Conservation (phyloP, 192 early-diverging fungal genomes). For the Podila minutissima region DNA sequence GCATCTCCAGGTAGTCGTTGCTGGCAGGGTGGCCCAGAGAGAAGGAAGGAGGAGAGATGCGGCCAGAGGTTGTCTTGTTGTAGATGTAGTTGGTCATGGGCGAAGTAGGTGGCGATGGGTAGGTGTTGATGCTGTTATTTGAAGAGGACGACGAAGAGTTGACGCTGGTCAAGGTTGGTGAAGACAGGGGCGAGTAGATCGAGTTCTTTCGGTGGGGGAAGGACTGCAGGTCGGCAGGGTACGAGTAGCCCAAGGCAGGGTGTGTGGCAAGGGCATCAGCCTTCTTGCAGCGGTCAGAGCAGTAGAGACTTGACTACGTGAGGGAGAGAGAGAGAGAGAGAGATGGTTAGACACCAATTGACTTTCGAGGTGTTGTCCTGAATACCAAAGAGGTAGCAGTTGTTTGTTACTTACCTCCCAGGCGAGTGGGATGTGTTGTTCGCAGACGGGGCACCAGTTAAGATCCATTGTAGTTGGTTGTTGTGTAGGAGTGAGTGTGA, state of each 20-base stretch:
- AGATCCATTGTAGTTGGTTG: conserved; percentile 37
- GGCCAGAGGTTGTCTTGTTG: conserved; percentile 43
- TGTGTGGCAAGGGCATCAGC: conserved; percentile 46
- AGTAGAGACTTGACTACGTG: conserved; percentile 45
- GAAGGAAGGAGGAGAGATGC: conserved; percentile 47
- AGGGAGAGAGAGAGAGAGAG: neutral
- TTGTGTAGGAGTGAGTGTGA: neutral
- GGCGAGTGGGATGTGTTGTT: conserved; percentile 51
- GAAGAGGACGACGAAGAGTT: conserved; percentile 7
- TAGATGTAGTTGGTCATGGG: conserved; percentile 47
- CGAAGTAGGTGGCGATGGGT: conserved; percentile 46
- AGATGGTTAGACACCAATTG: neutral
- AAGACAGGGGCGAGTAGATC: conserved; percentile 24
- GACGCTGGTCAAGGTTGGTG: conserved; percentile 38
- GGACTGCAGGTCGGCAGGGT: conserved; percentile 38
- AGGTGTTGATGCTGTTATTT: neutral
- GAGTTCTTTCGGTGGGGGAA: conserved; percentile 38
- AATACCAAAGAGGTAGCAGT: neutral
- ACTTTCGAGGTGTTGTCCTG: neutral
- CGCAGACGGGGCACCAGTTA: conserved; percentile 55
- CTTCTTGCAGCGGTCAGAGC: conserved; percentile 52
- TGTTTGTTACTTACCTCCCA: conserved; percentile 36
- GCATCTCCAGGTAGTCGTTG: conserved; percentile 13
- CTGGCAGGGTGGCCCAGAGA: conserved; percentile 30
- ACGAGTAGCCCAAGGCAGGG: conserved; percentile 35